phyloP scores from a whole-genome alignment of 2,329 filamentous ascomycete genomes.

The Penicillium sp. region DNA sequence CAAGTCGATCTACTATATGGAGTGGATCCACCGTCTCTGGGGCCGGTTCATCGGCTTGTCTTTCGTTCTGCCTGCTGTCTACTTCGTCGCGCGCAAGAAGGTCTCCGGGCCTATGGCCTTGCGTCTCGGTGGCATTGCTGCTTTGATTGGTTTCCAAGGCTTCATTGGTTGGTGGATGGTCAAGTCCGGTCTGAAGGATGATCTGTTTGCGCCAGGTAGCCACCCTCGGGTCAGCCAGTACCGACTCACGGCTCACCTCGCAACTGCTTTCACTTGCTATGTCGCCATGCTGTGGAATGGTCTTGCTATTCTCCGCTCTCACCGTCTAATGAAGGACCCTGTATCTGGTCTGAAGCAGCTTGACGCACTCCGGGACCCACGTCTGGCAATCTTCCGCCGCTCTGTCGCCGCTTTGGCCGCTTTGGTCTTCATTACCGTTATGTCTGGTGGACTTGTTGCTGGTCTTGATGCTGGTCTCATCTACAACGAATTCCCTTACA shows the following conservation, averaged over 20 bases:
- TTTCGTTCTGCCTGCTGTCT: conserved; percentile 82
- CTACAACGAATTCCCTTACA: conserved; percentile 97
- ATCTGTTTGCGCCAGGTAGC: conserved; percentile 85
- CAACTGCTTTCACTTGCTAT: conserved; percentile 89
- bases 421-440: conserved; percentile 82
- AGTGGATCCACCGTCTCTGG: conserved; percentile 95
- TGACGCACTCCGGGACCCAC: conserved; percentile 61
- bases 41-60: conserved; percentile 86
- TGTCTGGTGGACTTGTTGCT: conserved; percentile 91
- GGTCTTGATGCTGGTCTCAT: conserved; percentile 95
- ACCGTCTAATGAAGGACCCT: conserved; percentile 67
- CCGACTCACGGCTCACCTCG: conserved; percentile 82
- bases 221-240: conserved; percentile 95
- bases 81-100: conserved; percentile 77
- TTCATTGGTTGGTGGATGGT: conserved; percentile 99
- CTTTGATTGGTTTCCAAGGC: conserved; percentile 90
- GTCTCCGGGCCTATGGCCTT: conserved; percentile 76
- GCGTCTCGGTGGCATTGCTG: conserved; percentile 77
- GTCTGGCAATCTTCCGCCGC: conserved; percentile 70
- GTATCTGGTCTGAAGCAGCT: conserved; percentile 60
- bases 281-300: conserved; percentile 91
- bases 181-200: conserved; percentile 90
- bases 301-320: conserved; percentile 76
- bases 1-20: conserved; percentile 99
- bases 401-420: conserved; percentile 67